Evolutionary conservation across 2,329 filamentous ascomycete genomes (phyloP).

Genomic region (Colletotrichum lindemuthianum): DNA sequence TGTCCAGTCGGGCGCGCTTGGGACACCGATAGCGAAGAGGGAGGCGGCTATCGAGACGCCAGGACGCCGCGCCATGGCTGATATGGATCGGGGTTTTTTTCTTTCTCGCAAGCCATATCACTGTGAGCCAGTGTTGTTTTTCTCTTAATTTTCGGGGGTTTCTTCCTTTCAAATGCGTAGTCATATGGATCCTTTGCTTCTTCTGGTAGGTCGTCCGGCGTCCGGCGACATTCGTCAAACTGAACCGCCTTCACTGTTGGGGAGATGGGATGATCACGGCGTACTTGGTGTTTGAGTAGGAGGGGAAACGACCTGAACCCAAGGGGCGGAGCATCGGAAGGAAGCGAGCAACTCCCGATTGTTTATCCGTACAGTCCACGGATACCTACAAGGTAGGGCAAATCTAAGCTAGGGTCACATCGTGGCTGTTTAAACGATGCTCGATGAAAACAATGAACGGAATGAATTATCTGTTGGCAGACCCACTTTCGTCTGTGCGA

Average conservation of each 20-base stretch:
- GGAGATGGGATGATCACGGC: constrained; percentile 21
- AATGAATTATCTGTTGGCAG: neutral
- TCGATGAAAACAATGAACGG: too few species aligned
- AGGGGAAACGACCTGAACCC: constrained; percentile 5
- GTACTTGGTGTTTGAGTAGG: constrained; percentile 23
- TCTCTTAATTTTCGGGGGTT: too few species aligned
- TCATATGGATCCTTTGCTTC: neutral
- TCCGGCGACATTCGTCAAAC: constrained; percentile 1
- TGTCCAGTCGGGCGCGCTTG: neutral
- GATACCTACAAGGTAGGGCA: neutral
- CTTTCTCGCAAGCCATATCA: too few species aligned
- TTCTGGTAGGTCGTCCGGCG: constrained; percentile 4
- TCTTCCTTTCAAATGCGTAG: too few species aligned
- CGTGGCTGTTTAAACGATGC: too few species aligned
- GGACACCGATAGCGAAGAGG: too few species aligned
- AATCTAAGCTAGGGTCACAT: too few species aligned
- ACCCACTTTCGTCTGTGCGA: constrained; percentile 15
- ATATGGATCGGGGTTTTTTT: too few species aligned
- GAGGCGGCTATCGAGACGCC: constrained; percentile 31
- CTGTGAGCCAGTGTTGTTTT: too few species aligned
- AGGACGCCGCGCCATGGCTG: too few species aligned
- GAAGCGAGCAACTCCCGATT: constrained; percentile 23
- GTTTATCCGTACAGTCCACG: neutral
- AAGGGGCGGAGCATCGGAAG: constrained; percentile 22
- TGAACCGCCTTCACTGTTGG: neutral